Base-by-base conservation (phyloP, 495 filamentous ascomycete species). In the Penicillium silybi region DNA sequence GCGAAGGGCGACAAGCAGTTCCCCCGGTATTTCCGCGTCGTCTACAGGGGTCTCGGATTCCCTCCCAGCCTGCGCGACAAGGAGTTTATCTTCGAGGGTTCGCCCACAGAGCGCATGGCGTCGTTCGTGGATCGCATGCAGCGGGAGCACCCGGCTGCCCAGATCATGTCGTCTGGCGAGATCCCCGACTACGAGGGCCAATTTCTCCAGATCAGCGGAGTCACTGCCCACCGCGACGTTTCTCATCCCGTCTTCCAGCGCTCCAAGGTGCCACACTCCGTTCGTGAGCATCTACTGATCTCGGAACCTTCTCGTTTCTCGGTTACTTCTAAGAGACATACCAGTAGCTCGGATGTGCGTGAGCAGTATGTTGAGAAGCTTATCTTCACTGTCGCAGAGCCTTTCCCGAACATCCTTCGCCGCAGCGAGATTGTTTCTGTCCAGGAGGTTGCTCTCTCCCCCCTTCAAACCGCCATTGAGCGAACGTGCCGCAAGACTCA, bases 71-170 rank as follows among this genome's bases (percentile, higher is more conserved):
- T 97, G 39, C 80, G 90, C 45, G 92, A 97, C 64, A 95, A 96
- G 70, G 86, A 95, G 48, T 97, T 90, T 63, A 86, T 99, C 41
- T 95, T 92, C 52, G 88, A 97, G 70, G 90, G 85, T 3, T 80
- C 82, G 7, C 78, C 87, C 1, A 82, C 74, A 4, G 95, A 97
- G 63, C 84, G 85, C 15, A 82, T 88, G 49, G 79, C 84, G 2
- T 82, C 81, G 8, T 97, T 99, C 64, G 88, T 89, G 19, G 92
- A 99, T 67, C 86, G 89, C 38, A 87, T 97, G 83, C 90, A 93
- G 58, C 84, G 90, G 69, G 86, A 92, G 61, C 89, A 97, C 61
- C 93, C 93, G 6, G 75, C 84, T 2, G 95, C 95, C 1, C 88
- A 92, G 67, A 85, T 97, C 51, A 71, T 93, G 42, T 80, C 81